These are phyloP conservation scores for Epicoccum sorghinum DNA, from an alignment of 2,329 filamentous ascomycete genomes.

Conservation along the genomic window DNA sequence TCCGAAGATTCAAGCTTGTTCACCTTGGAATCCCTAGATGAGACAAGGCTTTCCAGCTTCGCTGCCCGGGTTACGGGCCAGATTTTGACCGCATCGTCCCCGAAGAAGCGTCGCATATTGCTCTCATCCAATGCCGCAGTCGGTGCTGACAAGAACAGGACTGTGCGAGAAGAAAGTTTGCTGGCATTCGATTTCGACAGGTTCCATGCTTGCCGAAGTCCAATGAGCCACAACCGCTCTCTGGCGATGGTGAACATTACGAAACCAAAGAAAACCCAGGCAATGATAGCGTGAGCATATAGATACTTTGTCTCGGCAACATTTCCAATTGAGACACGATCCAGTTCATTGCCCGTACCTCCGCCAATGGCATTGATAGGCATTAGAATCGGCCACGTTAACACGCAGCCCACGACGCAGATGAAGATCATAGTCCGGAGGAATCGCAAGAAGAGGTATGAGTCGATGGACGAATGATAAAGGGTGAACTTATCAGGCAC, in stretches of 20 bases:
- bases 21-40: slow-evolving; percentile 79
- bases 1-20: slow-evolving; percentile 86
- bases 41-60: slow-evolving; percentile 79
- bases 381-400: slow-evolving; percentile 89
- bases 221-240: slow-evolving; percentile 90
- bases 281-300: slow-evolving; percentile 80
- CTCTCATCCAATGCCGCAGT: slow-evolving; percentile 75
- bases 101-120: slow-evolving; percentile 81
- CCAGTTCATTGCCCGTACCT: slow-evolving; percentile 67
- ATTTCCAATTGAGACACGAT: slow-evolving; percentile 81
- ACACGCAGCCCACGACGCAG: slow-evolving; percentile 79
- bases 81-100: slow-evolving; percentile 76
- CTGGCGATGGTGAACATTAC: slow-evolving; percentile 86
- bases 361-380: slow-evolving; percentile 88
- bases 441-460: slow-evolving; percentile 88
- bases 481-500: slow-evolving; percentile 78
- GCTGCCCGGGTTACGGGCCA: slow-evolving; percentile 83
- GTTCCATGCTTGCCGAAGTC: slow-evolving; percentile 89
- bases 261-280: slow-evolving; percentile 84
- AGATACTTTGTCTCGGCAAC: slow-evolving; percentile 66
- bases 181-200: slow-evolving; percentile 83
- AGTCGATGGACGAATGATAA: slow-evolving; percentile 90
- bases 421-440: slow-evolving; percentile 79
- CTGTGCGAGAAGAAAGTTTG: slow-evolving; percentile 86
- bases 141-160: slow-evolving; percentile 87